Evolutionary conservation across 257 asterid species (phyloP), one percentile per base, ranked within the genome.

Genomic region (Misopates orontium): DNA sequence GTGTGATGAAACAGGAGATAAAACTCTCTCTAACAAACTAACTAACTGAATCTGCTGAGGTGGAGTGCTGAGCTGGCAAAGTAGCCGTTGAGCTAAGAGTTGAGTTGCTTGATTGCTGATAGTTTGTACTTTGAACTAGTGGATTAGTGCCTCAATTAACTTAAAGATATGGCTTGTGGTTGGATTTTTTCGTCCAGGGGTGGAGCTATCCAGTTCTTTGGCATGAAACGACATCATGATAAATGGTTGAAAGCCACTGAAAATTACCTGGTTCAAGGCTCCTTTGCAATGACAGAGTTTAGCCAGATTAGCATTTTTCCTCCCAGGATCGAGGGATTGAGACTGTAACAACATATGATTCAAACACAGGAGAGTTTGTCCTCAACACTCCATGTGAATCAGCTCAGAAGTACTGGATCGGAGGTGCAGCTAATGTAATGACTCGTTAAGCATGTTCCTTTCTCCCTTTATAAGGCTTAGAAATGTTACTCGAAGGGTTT

Each of bases 381-480:
- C 75, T 92, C 67, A 87, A 84, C 84, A 92, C 97, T 82, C 98
- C 93, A 9, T 85, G 95, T 68, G 97, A 92, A 79, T 87, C 98
- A 23, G 98, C 97, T 81, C 98, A 92, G 70, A 92, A 92, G 75
- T 92, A 89, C 76, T 92, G 98, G 98, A 92, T 92, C 11, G 98
- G 98, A 31, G 98, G 98, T 60, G 97, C 98, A 73, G 96, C 98
- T 66, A 89, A 85, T 75, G 98, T 91, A 90, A 66, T 70, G 25
- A 66, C 52, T 45, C 41, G n/a, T 32, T 60, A 57, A 13, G n/a
- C 22, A 16, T 22, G 7, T 28, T 7, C 36, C 7, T 28, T 28
- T 28, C 36, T 28, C 12, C n/a, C n/a, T n/a, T n/a, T n/a, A n/a
- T 52, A 31, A 21, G 1, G 56, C n/a, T 36, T 23, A 55, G 36